Evolutionary conservation across 139 green algal species (phyloP).

Genomic region (Picocystis salinarum): DNA sequence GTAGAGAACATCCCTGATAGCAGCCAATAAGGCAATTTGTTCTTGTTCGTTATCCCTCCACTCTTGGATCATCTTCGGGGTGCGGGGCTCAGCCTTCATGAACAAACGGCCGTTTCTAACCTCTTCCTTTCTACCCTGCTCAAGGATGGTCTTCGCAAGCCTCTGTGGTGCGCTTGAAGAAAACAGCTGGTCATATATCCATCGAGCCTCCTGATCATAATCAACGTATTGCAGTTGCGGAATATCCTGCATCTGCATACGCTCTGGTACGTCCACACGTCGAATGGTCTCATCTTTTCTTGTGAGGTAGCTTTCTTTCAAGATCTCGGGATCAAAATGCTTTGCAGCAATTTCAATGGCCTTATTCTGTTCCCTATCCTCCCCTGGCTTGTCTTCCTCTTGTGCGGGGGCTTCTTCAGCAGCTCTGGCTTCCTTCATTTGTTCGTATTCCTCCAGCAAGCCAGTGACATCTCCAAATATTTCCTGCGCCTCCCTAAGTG

Average conservation of each 20-base stretch:
- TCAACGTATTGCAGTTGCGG: background rate
- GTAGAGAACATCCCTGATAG: constrained; percentile 31
- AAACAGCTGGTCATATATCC: constrained; percentile 31
- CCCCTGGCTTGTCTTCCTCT: constrained; percentile 16
- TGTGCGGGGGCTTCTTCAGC: constrained; percentile 16
- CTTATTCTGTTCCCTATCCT: constrained; percentile 12
- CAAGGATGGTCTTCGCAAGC: constrained; percentile 20
- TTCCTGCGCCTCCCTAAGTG: constrained; percentile 43
- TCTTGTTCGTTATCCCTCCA: constrained; percentile 21
- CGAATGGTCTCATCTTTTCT: constrained; percentile 2
- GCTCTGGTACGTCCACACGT: constrained; percentile 3
- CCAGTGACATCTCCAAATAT: constrained; percentile 63
- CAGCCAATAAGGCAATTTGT: constrained; percentile 20
- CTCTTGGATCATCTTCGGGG: background rate
- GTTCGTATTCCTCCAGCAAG: constrained; percentile 34
- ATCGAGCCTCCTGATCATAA: constrained; percentile 23
- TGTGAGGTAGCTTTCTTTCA: background rate
- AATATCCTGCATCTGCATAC: background rate
- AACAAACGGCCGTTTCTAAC: constrained; percentile 11
- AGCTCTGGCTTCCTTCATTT: constrained; percentile 1
- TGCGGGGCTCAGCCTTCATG: constrained; percentile 13
- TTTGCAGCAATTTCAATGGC: background rate
- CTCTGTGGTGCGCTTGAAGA: constrained; percentile 2
- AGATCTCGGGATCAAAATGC: background rate
- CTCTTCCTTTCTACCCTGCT: constrained; percentile 20